Evolutionary conservation across 176 grass and related monocot species (phyloP), one percentile per base, ranked within the genome.

Genomic region (Eragrostis nindensis): DNA sequence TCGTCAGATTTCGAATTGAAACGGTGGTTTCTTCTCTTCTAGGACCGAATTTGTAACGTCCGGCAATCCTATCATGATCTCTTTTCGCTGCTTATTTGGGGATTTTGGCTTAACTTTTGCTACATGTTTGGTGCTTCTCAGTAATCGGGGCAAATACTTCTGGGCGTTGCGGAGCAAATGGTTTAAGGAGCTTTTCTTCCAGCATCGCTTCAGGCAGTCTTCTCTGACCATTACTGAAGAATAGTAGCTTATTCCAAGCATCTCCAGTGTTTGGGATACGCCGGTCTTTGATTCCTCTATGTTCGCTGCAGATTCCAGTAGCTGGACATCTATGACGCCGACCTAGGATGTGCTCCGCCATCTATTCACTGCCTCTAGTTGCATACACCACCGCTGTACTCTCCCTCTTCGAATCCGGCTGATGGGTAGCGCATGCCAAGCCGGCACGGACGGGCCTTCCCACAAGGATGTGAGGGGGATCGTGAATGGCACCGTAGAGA

Each of bases 351-450:
- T 52, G 86, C 73, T 11, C 62, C 61, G 47, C 27, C 69, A 32
- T 75, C 11, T 70, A 21, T 80, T 43, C 43, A 63, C 63, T 62
- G 41, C 55, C 56, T 60, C 60, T 80, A 76, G 64, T 62, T 66
- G 10, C 85, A 70, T 66, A 57, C 14, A 45, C 64, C 48, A 80
- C 60, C 11, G 6, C 14, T 14, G 62, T 73, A 21, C 68, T 52
- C 68, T 44, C 64, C 68, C 42, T 77, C 57, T 71, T 88, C 10
- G 53, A 91, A 81, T 95, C 89, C 53, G 46, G 80, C 32, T 86
- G 82, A 98, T 91, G 95, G 90, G 67, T 83, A 87, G 88, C 61
- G 44, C 77, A 5, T 62, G 78, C 46, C 86, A 86, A 79, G 69
- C 77, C 41, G 83, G 62, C 79, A 36, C 18, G n/a, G 81, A 87